A percentile compares a stretch with the other conserved stretches of the same genome.
phyloP scores from a whole-genome alignment of 345 rosid genomes.

The sweet orange (Citrus sinensis) region DNA sequence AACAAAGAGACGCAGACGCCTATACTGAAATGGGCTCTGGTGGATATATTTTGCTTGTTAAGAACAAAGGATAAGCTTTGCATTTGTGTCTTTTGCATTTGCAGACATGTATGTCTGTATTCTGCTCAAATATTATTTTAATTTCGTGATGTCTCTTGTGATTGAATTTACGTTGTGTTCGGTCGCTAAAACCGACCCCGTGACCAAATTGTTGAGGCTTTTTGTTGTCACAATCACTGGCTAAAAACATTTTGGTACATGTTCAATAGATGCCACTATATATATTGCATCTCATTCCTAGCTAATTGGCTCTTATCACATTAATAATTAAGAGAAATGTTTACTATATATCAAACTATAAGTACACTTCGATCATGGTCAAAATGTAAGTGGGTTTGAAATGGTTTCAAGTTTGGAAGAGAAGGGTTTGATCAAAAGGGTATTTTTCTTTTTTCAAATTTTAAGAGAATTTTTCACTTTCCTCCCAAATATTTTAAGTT shows the following conservation, averaged over 20 bases:
- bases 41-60: slow-evolving; percentile 3
- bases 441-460: too few species aligned
- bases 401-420: not conserved
- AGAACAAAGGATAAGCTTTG: not conserved
- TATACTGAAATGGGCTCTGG: not conserved
- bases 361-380: not conserved
- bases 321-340: not conserved
- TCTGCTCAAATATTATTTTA: not conserved
- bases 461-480: not conserved
- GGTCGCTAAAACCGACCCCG: slow-evolving; percentile 23
- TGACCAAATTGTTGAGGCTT: slow-evolving; percentile 22
- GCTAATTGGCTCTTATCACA: not conserved
- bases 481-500: not conserved
- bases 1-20: slow-evolving; percentile 9
- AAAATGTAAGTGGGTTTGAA: not conserved
- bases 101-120: not conserved
- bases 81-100: not conserved
- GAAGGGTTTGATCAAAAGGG: not conserved
- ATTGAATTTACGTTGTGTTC: not conserved
- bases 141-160: not conserved
- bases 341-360: not conserved
- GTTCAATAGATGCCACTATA: not conserved
- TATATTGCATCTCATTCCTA: not conserved
- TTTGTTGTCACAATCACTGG: slow-evolving; percentile 14
- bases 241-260: not conserved